Evolutionary conservation across 2,329 filamentous ascomycete genomes (phyloP).

Genomic region (Botrytis squamosa): DNA sequence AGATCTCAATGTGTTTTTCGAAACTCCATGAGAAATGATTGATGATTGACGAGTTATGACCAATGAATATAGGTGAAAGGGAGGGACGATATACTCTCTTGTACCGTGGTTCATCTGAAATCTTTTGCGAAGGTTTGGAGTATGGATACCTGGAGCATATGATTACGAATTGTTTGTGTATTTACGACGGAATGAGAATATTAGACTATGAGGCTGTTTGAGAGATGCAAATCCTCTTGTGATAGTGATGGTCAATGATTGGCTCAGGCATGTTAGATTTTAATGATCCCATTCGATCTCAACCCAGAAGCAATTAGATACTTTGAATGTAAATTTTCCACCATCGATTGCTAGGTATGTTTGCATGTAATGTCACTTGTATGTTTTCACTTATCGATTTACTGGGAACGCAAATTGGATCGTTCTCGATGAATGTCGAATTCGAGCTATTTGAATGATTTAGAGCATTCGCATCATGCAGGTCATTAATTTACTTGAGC

Average conservation of each 20-base stretch:
- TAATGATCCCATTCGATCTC: background rate
- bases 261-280: background rate
- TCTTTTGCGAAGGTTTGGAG: background rate
- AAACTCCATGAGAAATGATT: conserved; percentile 26
- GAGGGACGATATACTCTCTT: background rate
- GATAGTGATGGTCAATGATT: background rate
- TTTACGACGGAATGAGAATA: background rate
- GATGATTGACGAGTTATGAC: conserved; percentile 9
- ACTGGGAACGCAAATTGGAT: background rate
- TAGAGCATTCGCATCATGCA: background rate
- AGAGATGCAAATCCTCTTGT: background rate
- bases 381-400: background rate
- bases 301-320: background rate
- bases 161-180: background rate
- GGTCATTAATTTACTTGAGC: background rate
- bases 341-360: background rate
- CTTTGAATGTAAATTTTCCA: background rate
- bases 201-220: background rate
- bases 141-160: conserved; percentile 9
- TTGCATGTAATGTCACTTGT: background rate
- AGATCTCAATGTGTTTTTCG: conserved; percentile 28
- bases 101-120: background rate
- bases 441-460: background rate
- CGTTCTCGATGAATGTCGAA: background rate
- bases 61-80: background rate